Evolutionary conservation across 2,329 filamentous ascomycete genomes (phyloP), one percentile per base, ranked within the genome.

Genomic region (Xylaria digitata): DNA sequence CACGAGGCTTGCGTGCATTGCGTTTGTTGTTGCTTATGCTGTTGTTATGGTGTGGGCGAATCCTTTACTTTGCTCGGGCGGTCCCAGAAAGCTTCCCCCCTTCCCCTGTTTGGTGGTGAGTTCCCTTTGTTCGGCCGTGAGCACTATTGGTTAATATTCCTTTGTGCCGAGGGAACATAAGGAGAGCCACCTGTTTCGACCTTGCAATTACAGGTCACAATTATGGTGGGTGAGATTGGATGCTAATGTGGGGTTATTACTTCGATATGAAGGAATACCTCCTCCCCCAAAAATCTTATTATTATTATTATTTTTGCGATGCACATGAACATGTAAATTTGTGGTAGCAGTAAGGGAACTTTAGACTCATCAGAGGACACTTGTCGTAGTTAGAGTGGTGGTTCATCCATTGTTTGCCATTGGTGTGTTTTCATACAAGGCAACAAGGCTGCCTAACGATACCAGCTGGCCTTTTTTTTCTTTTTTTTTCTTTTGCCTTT

Each of bases 361-460:
- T 21, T 32, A 46, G 32, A 32, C 17, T 23, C 48, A 46, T 32
- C 48, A 46, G 65, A 67, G 71, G 71, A 72, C 71, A 73, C 63
- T 46, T 73, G 68, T 66, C 71, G 58, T 8, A 49, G 34, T 59
- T 7, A 34, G 61, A 61, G 30, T 61, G 61, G 61, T 26, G 42
- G 63, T 50, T 26, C 7, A 13, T 50, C 32, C 42, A 37, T 26
- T 45, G 59, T 50, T 46, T 57, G 48, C 43, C 48, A 63, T 57
- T 48, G 21, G 40, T 37, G 23, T 53, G 40, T 43, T 43, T 23
- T 6, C 34, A 37, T 21, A 30, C 40, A 43, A 59, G 62, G 61
- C 61, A 57, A n/a, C 43, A 43, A 52, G 54, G 53, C 53, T 55
- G 53, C 2, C 37, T 55, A 21, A 2, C 53, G 30, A 9, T 48